These are phyloP conservation scores for Picea sitchensis DNA, from an alignment of 75 land plant species.

Conservation along the genomic window DNA sequence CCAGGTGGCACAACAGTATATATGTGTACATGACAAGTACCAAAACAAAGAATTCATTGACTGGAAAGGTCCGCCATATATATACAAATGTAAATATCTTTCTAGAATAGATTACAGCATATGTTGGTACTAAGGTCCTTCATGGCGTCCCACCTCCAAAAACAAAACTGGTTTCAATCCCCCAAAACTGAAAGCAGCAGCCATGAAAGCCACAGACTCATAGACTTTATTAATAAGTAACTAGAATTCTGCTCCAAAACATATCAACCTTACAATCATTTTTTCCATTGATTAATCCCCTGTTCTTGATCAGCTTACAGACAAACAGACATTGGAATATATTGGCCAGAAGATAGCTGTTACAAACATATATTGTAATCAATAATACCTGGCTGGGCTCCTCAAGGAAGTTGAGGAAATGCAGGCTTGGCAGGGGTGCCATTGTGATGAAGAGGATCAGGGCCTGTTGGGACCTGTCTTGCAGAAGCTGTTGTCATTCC, in stretches of 20 bases:
- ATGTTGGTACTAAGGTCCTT: too few relatives aligned
- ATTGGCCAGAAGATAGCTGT: not conserved
- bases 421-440: constrained; percentile 1
- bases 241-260: not conserved
- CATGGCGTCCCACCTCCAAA: too few relatives aligned
- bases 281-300: not conserved
- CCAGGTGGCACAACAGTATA: too few relatives aligned
- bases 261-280: not conserved
- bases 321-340: too few relatives aligned
- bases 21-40: too few relatives aligned
- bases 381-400: not conserved
- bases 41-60: too few relatives aligned
- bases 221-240: not conserved
- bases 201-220: not conserved
- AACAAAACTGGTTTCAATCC: not conserved
- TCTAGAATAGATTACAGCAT: too few relatives aligned
- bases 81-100: too few relatives aligned
- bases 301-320: not conserved
- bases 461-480: constrained; percentile 7
- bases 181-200: not conserved
- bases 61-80: too few relatives aligned
- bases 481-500: constrained; percentile 2
- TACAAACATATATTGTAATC: not conserved
- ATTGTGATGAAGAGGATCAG: constrained; percentile 10
- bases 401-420: not conserved